Evolutionary conservation across 768 basidiomycete genomes (phyloP), one percentile per base, ranked within the genome.

Genomic region (Boletellus ananas): DNA sequence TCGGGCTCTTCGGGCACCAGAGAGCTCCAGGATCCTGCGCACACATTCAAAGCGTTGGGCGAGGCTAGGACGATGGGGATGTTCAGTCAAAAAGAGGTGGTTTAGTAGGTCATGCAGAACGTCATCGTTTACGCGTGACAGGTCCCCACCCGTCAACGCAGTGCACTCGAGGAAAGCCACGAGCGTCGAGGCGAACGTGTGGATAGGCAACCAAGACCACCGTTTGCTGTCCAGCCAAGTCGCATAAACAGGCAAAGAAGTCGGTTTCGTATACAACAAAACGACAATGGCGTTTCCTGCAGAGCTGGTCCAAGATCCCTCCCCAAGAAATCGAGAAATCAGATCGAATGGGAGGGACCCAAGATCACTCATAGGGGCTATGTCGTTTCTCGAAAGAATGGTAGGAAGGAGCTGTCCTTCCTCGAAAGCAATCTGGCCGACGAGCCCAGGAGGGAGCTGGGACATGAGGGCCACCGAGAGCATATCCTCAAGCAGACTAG

Each of bases 91-190:
- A 23, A 65, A 56, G 14, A 68, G 56, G 9, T 27, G 62, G 2
- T 64, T 42, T 25, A 77, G 47, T 31, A 72, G 63, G 11, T 55
- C 54, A 1, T 52, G n/a, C 64, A 76, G 72, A 17, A 61, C 38
- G 9, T 64, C 60, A 29, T 55, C 48, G 14, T 67, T 51, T 1
- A 59, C 47, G 14, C 49, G 43, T 2, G 58, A 56, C 36, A 69
- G n/a, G 27, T 63, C 47, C 9, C 55, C 52, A 2, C 55, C 13
- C 3, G 54, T 57, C 20, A 58, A 41, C n/a, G 53, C 58, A 10
- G 51, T 54, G 27, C 66, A 58, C 21, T 83, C 80, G n/a, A 83
- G 61, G 46, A 78, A 74, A 6, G 78, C 75, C 42, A 72, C 66
- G 6, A 83, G 40, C 9, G 78, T 70, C 0, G 65, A 58, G 18